Conservation (phyloP, 2,329 filamentous ascomycete species). For the Neonectria coccinea region DNA sequence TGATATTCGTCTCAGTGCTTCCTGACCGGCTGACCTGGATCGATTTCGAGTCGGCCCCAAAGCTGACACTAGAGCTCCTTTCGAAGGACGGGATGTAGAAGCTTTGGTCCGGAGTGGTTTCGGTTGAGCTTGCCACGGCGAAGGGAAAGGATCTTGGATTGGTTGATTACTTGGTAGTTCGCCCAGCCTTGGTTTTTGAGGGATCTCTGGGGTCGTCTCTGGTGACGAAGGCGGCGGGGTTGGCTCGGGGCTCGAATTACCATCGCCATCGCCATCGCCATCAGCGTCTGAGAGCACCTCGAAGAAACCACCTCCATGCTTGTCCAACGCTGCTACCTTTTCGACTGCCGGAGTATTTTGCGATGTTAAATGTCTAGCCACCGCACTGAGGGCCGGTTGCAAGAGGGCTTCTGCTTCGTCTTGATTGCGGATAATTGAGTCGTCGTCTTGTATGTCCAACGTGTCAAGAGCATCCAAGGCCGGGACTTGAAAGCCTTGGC, state of each 20-base stretch:
- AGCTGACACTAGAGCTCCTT: conserved; percentile 56
- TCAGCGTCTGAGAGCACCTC: conserved; percentile 38
- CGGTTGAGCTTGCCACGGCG: conserved; percentile 47
- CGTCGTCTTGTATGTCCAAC: conserved; percentile 29
- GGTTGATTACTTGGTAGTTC: conserved; percentile 19
- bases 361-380: conserved; percentile 67
- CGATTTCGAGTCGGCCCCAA: conserved; percentile 62
- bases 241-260: conserved; percentile 42
- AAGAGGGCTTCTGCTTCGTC: conserved; percentile 71
- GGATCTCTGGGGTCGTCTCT: conserved; percentile 25
- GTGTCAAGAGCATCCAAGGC: conserved; percentile 27
- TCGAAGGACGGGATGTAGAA: conserved; percentile 42
- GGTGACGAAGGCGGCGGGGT: conserved; percentile 37
- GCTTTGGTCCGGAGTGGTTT: conserved; percentile 36
- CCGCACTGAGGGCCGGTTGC: conserved; percentile 68
- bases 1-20: conserved; percentile 67
- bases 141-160: conserved; percentile 38
- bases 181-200: conserved; percentile 24
- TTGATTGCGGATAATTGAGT: conserved; percentile 54
- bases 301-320: conserved; percentile 46
- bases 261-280: conserved; percentile 37
- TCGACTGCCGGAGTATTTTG: conserved; percentile 67
- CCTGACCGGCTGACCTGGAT: conserved; percentile 67
- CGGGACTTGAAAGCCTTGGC: conserved; percentile 10
- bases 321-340: conserved; percentile 67